These are phyloP conservation scores for Podospora fimiseda DNA, from an alignment of 495 filamentous ascomycete genomes.

Conservation along the genomic window DNA sequence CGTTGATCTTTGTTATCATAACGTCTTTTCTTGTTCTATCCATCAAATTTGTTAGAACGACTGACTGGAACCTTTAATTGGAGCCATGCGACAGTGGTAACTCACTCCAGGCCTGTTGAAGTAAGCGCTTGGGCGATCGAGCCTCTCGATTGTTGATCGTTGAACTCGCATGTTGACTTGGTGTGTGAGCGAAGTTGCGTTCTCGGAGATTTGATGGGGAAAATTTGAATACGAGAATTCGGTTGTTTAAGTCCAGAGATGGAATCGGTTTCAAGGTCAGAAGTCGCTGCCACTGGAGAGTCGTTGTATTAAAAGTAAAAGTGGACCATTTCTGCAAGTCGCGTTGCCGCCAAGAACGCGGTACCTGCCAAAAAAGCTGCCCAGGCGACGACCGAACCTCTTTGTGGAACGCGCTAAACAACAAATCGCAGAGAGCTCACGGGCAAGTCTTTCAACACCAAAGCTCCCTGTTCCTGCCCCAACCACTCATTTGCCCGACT, in stretches of 20 bases:
- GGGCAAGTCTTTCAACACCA: background rate
- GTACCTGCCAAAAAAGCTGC: conserved; percentile 11
- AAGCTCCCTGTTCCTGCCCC: conserved; percentile 1
- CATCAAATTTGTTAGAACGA: background rate
- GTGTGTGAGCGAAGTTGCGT: too few species aligned
- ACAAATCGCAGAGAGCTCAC: background rate
- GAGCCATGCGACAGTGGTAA: background rate
- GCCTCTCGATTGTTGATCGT: conserved; percentile 70
- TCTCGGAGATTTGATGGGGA: too few species aligned
- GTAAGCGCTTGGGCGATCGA: conserved; percentile 87
- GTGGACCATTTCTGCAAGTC: background rate
- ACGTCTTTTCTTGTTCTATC: conserved; percentile 57
- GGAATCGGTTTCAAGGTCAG: too few species aligned
- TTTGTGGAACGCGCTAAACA: conserved; percentile 10
- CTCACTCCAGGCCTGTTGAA: conserved; percentile 68
- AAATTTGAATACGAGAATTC: too few species aligned
- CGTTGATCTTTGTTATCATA: conserved; percentile 55
- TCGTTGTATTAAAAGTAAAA: background rate
- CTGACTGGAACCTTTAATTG: background rate
- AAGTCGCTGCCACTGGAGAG: background rate
- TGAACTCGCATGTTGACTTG: conserved; percentile 18
- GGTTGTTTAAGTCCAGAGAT: too few species aligned
- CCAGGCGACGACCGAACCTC: conserved; percentile 1
- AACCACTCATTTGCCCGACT: background rate
- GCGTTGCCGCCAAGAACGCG: background rate